Base-by-base conservation (phyloP, 2,329 filamentous ascomycete genomes). In the Xylaria polymorpha region DNA sequence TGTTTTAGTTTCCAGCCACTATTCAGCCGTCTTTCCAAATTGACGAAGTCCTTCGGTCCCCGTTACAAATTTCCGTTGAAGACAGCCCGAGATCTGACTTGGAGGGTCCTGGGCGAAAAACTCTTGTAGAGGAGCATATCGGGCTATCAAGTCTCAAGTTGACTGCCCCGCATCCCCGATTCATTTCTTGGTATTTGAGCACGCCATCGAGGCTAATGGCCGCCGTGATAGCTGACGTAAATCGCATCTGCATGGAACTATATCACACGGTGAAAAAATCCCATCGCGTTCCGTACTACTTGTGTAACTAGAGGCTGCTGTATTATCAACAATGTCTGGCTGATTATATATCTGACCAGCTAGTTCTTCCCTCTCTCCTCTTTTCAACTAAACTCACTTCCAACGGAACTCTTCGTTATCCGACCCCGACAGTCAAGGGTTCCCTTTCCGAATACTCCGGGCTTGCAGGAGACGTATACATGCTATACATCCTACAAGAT, bases 171-270 rank as follows among this genome's bases (percentile, higher is more conserved):
- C 63, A 20, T 22, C 44, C 39, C 62, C 58, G 53, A 51, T 46
- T 53, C 66, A 50, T 29, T 56, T 35, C 55, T 53, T 41, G 64
- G 67, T 69, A 44, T 61, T 65, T 72, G 74, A 79, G 77, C 77
- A 79, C 77, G 77, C 76, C 76, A 79, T 79, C 76, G 56, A 73
- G 69, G 74, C 75, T 76, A 77, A 77, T 59, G 32, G 39, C 39
- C 18, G 43, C 56, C 60, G 57, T 53, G 48, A 56, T 51, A 39
- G 61, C 64, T 69, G 61, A 68, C 61, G 64, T 71, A 62, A 50
- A 64, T 61, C 25, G 56, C 43, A 50, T 66, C 56, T 56, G 18
- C 10, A 43, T 29, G 37, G n/a, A 22, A 63, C 55, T 46, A 50
- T 55, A 39, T 57, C 61, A 18, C 60, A 55, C 43, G 32, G 37